Evolutionary conservation across 495 filamentous ascomycete species (phyloP).

Genomic region (Penicillium paradoxum): DNA sequence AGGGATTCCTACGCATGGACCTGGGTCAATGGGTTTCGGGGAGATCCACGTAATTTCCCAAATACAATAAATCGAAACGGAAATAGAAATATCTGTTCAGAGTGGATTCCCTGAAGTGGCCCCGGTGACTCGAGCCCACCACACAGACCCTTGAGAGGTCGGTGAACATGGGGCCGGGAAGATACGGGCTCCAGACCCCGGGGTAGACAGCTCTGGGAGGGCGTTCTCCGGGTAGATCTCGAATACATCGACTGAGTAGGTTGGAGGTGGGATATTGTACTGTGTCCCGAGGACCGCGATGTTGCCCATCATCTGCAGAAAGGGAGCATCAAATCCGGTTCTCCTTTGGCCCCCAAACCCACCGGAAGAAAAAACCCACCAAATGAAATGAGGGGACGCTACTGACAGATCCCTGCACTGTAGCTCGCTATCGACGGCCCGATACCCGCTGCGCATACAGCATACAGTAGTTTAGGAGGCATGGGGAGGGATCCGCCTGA

Average conservation of each 20-base stretch:
- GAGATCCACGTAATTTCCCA: too few species aligned
- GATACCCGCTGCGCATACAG: conserved; percentile 32
- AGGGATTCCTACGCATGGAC: conserved; percentile 5
- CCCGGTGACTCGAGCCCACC: not conserved
- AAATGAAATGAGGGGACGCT: not conserved
- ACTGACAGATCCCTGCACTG: conserved; percentile 25
- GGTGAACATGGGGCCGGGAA: conserved; percentile 9
- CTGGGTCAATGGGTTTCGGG: too few species aligned
- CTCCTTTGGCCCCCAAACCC: not conserved
- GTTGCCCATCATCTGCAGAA: too few species aligned
- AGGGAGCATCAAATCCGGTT: too few species aligned
- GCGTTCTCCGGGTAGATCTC: too few species aligned
- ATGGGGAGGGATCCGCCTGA: conserved; percentile 8
- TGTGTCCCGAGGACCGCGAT: too few species aligned
- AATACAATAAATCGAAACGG: too few species aligned
- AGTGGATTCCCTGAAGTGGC: conserved; percentile 5
- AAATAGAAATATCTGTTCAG: too few species aligned
- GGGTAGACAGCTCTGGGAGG: too few species aligned
- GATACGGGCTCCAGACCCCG: not conserved
- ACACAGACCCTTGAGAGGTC: conserved; percentile 13
- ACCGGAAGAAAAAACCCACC: not conserved
- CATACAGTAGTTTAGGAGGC: conserved; percentile 21
- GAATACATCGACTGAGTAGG: too few species aligned
- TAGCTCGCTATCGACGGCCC: conserved; percentile 33
- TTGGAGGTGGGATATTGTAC: too few species aligned